Evolutionary conservation across 805 yeast genomes (phyloP).

Genomic region (Nakazawaea molendinolei): DNA sequence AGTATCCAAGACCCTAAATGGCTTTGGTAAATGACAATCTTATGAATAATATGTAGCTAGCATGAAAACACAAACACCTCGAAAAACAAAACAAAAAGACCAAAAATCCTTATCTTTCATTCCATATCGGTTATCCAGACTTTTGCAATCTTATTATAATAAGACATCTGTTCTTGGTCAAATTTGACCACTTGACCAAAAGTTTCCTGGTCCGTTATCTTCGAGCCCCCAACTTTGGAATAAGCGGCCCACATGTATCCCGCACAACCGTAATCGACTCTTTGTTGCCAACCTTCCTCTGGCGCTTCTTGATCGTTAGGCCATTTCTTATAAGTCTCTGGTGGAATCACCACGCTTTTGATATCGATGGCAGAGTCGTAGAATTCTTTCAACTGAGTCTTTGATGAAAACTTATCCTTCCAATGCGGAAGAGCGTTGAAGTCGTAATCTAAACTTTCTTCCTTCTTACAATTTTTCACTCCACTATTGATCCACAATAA

Average conservation of each 20-base stretch:
- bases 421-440: slow-evolving; percentile 24
- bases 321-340: slow-evolving; percentile 35
- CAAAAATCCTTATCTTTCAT: background rate
- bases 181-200: slow-evolving; percentile 7
- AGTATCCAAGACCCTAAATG: too few species aligned
- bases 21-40: too few species aligned
- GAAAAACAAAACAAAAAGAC: background rate
- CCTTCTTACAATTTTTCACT: slow-evolving; percentile 48
- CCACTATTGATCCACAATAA: slow-evolving; percentile 74
- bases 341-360: slow-evolving; percentile 36
- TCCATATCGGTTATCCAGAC: slow-evolving; percentile 10
- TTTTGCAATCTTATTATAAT: slow-evolving; percentile 7
- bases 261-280: slow-evolving; percentile 43
- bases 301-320: slow-evolving; percentile 35
- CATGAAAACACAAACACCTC: too few species aligned
- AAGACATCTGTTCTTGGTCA: slow-evolving; percentile 7
- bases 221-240: slow-evolving; percentile 45
- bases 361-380: slow-evolving; percentile 36
- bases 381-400: slow-evolving; percentile 24
- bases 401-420: slow-evolving; percentile 16
- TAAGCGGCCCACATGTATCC: slow-evolving; percentile 59
- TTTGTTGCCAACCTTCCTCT: slow-evolving; percentile 41
- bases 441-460: slow-evolving; percentile 31
- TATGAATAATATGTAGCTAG: too few species aligned
- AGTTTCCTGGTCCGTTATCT: slow-evolving; percentile 13